Base-by-base conservation (phyloP, 1,284 basidiomycete species). In the Cutaneotrichosporon cutaneum region DNA sequence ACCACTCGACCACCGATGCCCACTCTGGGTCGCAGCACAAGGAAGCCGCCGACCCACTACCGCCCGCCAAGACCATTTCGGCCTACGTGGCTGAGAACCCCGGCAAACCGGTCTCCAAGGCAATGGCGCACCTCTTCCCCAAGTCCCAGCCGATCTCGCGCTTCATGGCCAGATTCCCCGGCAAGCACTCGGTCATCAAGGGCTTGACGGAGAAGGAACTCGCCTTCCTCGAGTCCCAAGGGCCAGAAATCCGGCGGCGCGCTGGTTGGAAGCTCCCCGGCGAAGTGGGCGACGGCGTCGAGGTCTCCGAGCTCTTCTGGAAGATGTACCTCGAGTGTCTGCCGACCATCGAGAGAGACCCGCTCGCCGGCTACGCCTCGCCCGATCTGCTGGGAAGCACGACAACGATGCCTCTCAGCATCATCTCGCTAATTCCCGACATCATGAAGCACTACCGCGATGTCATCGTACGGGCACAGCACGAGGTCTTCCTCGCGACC, bases 401-500 rank as follows among this genome's bases (percentile, higher is more conserved):
- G 0, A 84, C 83, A 7, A 83, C 84, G 7, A 81, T 86, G 63
- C 85, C 85, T 2, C 76, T 86, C 14, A 71, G 70, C 45, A 68
- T 76, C 70, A 70, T 76, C 59, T 77, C 73, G 54, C 84, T 85
- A 33, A 85, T 86, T 39, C 85, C 85, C 3, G 85, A 86, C 68
- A 86, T 86, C 67, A 85, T 85, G 81, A 78, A 81, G 53, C 83
- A 86, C 68, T 83, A 84, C 69, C 77, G 80, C 27, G 80, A 83
- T 53, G 78, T 83, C 60, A 86, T 87, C 56, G 78, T 84, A 0
- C 74, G 81, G 22, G 85, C 85, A 3, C 73, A 85, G 66, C 79
- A 82, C 54, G 85, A 87, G 75, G 80, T 86, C 22, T 82, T 87
- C 67, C 76, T 87, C 14, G 85, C 85, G 2, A 87, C 86, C 5